phyloP scores from a whole-genome alignment of 176 grass and related monocot species.

The Triticum urartu region DNA sequence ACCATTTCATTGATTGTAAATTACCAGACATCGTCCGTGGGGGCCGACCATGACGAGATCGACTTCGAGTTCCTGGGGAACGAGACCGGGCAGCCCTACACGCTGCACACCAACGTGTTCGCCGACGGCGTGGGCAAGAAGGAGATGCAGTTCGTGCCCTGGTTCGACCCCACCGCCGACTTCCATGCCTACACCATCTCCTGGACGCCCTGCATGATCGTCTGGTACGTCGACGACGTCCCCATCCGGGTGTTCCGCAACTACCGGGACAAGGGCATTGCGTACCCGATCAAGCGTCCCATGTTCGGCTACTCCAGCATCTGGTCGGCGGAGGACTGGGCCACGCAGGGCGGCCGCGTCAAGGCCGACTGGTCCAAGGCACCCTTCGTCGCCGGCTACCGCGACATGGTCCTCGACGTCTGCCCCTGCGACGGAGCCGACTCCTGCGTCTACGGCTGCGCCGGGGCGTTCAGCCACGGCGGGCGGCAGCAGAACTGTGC shows the following conservation, averaged over 20 bases:
- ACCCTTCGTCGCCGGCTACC: slow-evolving; percentile 35
- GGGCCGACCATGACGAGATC: not conserved
- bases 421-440: not conserved
- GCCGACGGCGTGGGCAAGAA: slow-evolving; percentile 43
- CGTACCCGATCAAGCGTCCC: slow-evolving; percentile 37
- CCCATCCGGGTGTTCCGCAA: slow-evolving; percentile 70
- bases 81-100: slow-evolving; percentile 50
- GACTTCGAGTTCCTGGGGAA: not conserved
- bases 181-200: slow-evolving; percentile 90
- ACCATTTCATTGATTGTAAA: not conserved
- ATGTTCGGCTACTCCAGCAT: slow-evolving; percentile 67
- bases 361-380: slow-evolving; percentile 63
- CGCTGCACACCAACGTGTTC: slow-evolving; percentile 65
- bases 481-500: not conserved
- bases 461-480: not conserved
- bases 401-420: not conserved
- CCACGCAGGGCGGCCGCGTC: slow-evolving; percentile 56
- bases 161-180: slow-evolving; percentile 72
- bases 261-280: slow-evolving; percentile 39
- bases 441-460: not conserved
- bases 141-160: slow-evolving; percentile 62
- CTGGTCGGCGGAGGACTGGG: slow-evolving; percentile 79
- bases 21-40: not conserved
- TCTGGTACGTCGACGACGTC: slow-evolving; percentile 42
- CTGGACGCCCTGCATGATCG: slow-evolving; percentile 68